These are phyloP conservation scores for Penicillium dipodomyicola DNA, from an alignment of 495 filamentous ascomycete species.

Conservation along the genomic window DNA sequence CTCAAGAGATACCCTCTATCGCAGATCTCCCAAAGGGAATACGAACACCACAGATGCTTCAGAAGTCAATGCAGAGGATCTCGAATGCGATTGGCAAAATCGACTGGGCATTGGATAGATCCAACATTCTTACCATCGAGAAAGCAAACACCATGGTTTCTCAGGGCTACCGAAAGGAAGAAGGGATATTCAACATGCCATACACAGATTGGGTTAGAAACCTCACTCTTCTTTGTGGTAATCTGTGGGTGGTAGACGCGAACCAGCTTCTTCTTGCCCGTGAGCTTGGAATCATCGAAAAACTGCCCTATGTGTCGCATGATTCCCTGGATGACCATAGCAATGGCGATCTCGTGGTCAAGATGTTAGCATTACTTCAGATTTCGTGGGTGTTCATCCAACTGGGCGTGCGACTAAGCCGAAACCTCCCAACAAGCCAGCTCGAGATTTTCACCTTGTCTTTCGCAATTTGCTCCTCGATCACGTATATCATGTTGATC, in stretches of 20 bases:
- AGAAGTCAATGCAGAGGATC: background rate
- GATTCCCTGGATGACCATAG: background rate
- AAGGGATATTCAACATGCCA: background rate
- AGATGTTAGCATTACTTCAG: background rate
- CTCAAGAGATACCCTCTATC: background rate
- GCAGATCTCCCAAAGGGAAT: background rate
- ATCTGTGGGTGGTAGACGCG: background rate
- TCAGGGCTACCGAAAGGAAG: background rate
- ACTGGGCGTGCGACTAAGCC: background rate
- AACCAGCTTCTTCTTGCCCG: conserved; percentile 6
- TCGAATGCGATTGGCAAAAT: conserved; percentile 2
- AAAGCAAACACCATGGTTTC: background rate
- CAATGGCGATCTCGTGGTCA: background rate
- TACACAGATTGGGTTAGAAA: background rate
- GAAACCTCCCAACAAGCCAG: background rate
- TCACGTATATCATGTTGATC: background rate
- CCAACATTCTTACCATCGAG: background rate
- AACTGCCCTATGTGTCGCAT: background rate
- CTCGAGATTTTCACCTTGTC: background rate
- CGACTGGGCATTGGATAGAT: background rate
- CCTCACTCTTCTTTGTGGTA: background rate
- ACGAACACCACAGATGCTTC: background rate
- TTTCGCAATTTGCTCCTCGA: background rate
- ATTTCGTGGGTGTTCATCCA: conserved; percentile 6
- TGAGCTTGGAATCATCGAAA: conserved; percentile 4